Evolutionary conservation across 1,284 basidiomycete genomes (phyloP), one percentile per base, ranked within the genome.

Genomic region (Leccinum pallidistipes): DNA sequence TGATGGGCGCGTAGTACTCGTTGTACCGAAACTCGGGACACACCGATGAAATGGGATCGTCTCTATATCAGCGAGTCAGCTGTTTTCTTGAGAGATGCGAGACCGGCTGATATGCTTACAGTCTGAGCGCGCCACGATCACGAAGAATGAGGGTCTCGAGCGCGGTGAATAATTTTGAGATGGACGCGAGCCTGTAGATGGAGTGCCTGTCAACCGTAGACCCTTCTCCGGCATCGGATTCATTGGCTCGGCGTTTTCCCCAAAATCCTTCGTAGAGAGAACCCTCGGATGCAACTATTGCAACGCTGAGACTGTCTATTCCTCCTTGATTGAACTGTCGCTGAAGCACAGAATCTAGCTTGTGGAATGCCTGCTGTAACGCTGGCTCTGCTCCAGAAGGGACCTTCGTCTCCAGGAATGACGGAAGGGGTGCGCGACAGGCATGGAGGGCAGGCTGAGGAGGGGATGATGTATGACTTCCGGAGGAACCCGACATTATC

Each of bases 141-240:
- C 78, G 75, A 24, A 84, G 71, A 21, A 83, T 77, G 43, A 80
- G 66, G 3, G 79, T 80, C 63, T 84, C 80, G 6, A 82, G 64
- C 0, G 77, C 74, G 4, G 78, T 77, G 64, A 83, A 82, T 62
- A 83, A 69, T 66, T 84, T 84, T 5, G 80, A 78, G 58, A 82
- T 76, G 55, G 79, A 81, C 2, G 81, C 81, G 27, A 83, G 70
- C 32, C 83, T 75, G 63, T 83, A 83, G 59, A 80, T 75, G 0
- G 82, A 78, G 66, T 83, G 65, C 38, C 76, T 73, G 16, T 77
- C 70, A 4, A 78, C 72, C 0, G 65, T 69, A 7, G 61, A 38
- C 14, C 29, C 56, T 31, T 52, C 27, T 18, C 32, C 47, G 57
- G 14, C 64, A 4, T 67, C 68, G 4, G 78, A 74, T 64, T 81